Conservation (phyloP, 2,329 filamentous ascomycete species). For the Xylaria sp. region DNA sequence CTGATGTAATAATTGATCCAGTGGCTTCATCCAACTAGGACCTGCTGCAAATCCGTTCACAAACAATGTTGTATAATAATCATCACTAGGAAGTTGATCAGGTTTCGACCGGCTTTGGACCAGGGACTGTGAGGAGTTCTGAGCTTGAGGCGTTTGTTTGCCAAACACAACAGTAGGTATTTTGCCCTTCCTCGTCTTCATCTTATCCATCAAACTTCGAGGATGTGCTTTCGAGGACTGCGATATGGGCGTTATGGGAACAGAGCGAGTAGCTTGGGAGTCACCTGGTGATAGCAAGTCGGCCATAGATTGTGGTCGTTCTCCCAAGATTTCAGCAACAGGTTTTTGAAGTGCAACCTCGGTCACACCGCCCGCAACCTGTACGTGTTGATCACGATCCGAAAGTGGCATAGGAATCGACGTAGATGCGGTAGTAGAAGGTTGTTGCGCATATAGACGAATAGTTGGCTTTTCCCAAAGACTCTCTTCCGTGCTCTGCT, state of each 20-base stretch:
- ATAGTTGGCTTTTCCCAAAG: background rate
- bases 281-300: conserved; percentile 36
- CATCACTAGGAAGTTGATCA: conserved; percentile 62
- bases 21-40: conserved; percentile 68
- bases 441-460: conserved; percentile 3
- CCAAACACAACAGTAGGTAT: conserved; percentile 82
- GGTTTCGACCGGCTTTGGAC: conserved; percentile 55
- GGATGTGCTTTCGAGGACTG: conserved; percentile 44
- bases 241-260: conserved; percentile 47
- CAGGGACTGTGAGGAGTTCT: conserved; percentile 57
- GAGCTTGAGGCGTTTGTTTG: conserved; percentile 65
- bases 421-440: background rate
- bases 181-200: conserved; percentile 69
- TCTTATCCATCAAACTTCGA: conserved; percentile 56
- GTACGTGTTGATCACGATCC: conserved; percentile 15
- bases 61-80: conserved; percentile 72
- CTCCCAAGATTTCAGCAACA: conserved; percentile 48
- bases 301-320: conserved; percentile 33
- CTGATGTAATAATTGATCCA: conserved; percentile 79
- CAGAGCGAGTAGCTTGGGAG: conserved; percentile 36
- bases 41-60: conserved; percentile 66
- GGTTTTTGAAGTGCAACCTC: conserved; percentile 48
- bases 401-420: conserved; percentile 12
- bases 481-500: background rate
- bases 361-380: conserved; percentile 33